A percentile compares a stretch with the other conserved stretches of the same genome.
These are phyloP conservation scores for Leishmania braziliensis DNA, from an alignment of 208 protist species.

Conservation along the genomic window DNA sequence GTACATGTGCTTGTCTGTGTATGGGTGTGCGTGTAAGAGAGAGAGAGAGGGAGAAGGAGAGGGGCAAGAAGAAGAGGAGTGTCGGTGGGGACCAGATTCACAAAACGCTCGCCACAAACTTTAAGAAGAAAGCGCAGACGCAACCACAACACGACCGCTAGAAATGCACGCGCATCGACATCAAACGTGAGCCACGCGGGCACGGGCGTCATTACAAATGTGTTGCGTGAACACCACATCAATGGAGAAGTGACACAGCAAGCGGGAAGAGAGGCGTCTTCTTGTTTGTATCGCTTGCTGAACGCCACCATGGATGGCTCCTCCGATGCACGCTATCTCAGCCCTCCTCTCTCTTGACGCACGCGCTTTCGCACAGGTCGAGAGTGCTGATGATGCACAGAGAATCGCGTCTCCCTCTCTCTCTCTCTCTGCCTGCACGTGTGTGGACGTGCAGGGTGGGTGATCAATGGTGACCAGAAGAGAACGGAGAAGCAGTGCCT, in stretches of 20 bases:
- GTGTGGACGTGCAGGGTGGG: background rate
- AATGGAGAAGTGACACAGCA: background rate
- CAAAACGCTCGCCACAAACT: background rate
- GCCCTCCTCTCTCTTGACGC: background rate
- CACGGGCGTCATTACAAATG: background rate
- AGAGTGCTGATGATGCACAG: too few species aligned
- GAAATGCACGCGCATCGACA: background rate
- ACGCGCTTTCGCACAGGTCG: too few species aligned
- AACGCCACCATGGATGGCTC: background rate
- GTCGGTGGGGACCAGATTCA: background rate
- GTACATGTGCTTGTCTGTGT: background rate
- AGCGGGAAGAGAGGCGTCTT: background rate
- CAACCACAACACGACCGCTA: background rate
- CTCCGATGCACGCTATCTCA: background rate
- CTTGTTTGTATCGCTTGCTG: background rate
- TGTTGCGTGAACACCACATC: background rate
- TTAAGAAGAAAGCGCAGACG: background rate
- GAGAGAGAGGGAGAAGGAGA: background rate
- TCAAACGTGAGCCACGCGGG: background rate
- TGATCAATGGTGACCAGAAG: background rate
- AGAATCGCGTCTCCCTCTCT: background rate
- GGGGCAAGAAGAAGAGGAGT: background rate
- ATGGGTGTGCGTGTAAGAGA: background rate
- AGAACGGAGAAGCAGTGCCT: background rate
- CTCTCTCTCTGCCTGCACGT: background rate